These are phyloP conservation scores for Chlorella sp. DNA, from an alignment of 139 green algal genomes.

Conservation along the genomic window DNA sequence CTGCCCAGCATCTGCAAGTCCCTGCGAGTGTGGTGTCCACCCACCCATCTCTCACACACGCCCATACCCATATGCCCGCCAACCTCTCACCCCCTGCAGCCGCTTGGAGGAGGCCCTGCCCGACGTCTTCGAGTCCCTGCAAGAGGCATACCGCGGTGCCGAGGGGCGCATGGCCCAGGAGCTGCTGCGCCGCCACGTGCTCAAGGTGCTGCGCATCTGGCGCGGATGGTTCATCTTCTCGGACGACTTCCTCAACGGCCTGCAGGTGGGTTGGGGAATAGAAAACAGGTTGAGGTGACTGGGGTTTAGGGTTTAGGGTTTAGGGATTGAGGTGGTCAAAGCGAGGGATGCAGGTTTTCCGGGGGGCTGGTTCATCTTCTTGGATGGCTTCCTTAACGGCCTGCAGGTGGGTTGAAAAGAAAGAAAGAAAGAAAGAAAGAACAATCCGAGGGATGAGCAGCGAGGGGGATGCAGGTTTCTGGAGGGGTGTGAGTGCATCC, in stretches of 20 bases:
- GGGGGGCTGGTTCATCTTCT: constrained; percentile 88
- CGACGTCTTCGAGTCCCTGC: constrained; percentile 84
- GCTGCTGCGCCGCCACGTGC: constrained; percentile 69
- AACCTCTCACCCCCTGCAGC: not conserved
- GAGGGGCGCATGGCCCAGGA: constrained; percentile 79
- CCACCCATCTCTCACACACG: too few relatives aligned
- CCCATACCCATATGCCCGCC: not conserved
- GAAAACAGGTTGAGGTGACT: not conserved
- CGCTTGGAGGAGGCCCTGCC: constrained; percentile 84
- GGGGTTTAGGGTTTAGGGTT: not conserved
- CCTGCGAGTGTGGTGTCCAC: too few relatives aligned
- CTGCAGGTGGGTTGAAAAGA: constrained; percentile 64
- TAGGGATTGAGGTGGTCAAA: not conserved
- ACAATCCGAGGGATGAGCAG: too few relatives aligned
- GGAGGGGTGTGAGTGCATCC: too few relatives aligned
- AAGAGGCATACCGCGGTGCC: constrained; percentile 46
- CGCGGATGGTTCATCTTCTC: constrained; percentile 87
- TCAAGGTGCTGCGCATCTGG: constrained; percentile 83
- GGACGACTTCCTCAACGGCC: constrained; percentile 89
- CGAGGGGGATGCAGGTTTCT: too few relatives aligned
- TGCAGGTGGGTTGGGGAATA: constrained; percentile 64
- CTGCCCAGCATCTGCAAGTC: too few relatives aligned
- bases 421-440: not conserved
- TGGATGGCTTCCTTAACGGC: constrained; percentile 88
- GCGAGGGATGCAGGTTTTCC: not conserved